A percentile compares a stretch with the other conserved stretches of the same genome.
Conservation (phyloP, 2,329 filamentous ascomycete species). For the Pestalotiopsis sp. region DNA sequence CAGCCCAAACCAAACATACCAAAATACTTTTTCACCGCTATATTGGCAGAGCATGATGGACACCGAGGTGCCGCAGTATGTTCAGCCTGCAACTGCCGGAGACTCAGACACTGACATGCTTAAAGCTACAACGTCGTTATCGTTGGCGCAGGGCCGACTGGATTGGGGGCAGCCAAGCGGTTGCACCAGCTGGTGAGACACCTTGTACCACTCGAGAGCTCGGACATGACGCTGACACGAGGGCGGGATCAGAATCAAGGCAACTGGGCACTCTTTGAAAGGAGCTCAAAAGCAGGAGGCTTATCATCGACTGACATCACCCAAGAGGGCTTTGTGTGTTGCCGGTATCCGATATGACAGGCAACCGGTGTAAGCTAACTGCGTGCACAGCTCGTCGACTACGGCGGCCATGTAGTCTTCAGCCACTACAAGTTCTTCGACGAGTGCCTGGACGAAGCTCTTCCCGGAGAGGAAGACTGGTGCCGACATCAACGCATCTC, state of each 20-base stretch:
- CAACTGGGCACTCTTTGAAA: neutral
- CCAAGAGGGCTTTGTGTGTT: neutral
- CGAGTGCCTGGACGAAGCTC: neutral
- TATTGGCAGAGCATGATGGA: neutral
- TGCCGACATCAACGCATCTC: neutral
- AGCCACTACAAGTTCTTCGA: neutral
- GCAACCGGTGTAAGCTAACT: neutral
- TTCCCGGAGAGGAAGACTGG: neutral
- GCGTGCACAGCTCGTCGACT: neutral
- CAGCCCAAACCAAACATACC: neutral
- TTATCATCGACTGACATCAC: neutral
- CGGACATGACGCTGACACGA: neutral
- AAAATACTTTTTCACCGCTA: neutral
- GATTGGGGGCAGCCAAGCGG: neutral
- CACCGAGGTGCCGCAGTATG: neutral
- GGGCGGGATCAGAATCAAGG: neutral
- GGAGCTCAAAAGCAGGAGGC: neutral
- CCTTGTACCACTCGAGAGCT: neutral
- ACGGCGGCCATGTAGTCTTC: neutral
- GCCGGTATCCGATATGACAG: neutral
- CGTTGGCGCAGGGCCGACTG: neutral
- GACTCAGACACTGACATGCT: neutral
- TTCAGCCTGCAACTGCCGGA: neutral
- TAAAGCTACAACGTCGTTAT: neutral
- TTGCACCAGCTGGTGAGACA: neutral